Base-by-base conservation (phyloP, 2,329 filamentous ascomycete species). In the Trichoderma simmonsii region DNA sequence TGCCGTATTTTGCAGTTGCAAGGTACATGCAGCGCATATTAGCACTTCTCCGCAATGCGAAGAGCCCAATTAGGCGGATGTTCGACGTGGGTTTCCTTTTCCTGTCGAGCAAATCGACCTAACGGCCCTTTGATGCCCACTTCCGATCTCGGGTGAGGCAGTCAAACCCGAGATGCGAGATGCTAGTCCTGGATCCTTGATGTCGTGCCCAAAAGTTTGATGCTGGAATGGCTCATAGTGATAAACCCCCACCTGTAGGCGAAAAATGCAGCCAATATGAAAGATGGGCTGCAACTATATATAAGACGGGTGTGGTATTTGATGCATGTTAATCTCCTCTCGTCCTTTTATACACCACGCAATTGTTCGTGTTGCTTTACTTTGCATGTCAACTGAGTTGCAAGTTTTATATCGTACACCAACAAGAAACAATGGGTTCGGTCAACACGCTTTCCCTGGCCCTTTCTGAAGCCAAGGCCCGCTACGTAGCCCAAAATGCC, bases 401-500 rank as follows among this genome's bases (percentile, higher is more conserved):
- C 21, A 60, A 60, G 1, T 4, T 34, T 1, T 4, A 34, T 6
- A 7, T 18, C 28, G 24, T 14, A 54, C 15, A 51, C 14, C 32
- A 59, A 11, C n/a, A 34, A 36, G 12, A 30, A 59, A 61, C n/a
- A 71, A 66, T 71, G 70, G 30, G 2, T 24, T 48, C 21, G 24
- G 21, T 34, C 28, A 60, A 34, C 18, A 64, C n/a, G 21, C 15
- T 73, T 7, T 74, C 77, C 36, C 63, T 70, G 4, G 80, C 81
- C 36, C 79, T 84, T 5, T 66, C 75, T 8, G 77, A 77, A 6
- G 83, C 82, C 12, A 77, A 77, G 56, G 73, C 74, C 63, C 78
- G 79, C n/a, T 85, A 82, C 72, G 71, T 74, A 7, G 70, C 78
- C 36, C 77, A 76, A 39, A 85, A 86, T 74, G 78, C 80, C 7